phyloP scores from a whole-genome alignment of 768 basidiomycete species.

The Calocera viscosa region DNA sequence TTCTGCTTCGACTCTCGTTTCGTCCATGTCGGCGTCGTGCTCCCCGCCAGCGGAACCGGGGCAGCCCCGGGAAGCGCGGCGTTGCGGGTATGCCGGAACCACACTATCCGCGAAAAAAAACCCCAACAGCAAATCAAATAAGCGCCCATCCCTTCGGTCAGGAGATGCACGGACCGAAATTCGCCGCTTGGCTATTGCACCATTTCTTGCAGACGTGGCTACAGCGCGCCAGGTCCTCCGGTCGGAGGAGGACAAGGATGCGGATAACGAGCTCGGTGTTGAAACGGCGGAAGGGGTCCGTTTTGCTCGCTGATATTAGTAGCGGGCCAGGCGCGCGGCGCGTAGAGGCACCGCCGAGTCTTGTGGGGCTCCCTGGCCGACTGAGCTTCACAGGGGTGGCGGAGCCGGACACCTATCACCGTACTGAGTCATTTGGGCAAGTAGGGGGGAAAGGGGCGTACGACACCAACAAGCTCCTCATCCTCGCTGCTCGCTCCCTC shows the following conservation, averaged over 20 bases:
- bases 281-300: conserved; percentile 55
- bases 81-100: conserved; percentile 85
- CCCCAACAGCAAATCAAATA: background rate
- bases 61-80: conserved; percentile 75
- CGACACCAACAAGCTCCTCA: conserved; percentile 22
- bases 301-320: conserved; percentile 25
- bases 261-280: conserved; percentile 73
- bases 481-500: conserved; percentile 16
- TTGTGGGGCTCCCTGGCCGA: conserved; percentile 32
- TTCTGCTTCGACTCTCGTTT: conserved; percentile 87
- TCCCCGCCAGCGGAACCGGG: conserved; percentile 43
- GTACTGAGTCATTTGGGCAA: conserved; percentile 12
- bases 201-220: conserved; percentile 75
- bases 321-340: conserved; percentile 40
- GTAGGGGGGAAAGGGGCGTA: conserved; percentile 14
- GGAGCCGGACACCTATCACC: conserved; percentile 15
- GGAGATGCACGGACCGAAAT: conserved; percentile 53
- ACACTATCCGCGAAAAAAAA: conserved; percentile 42
- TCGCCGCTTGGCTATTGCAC: conserved; percentile 77
- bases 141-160: background rate
- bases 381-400: conserved; percentile 27
- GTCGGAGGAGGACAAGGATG: conserved; percentile 52
- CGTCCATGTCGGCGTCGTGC: conserved; percentile 56
- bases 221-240: conserved; percentile 60
- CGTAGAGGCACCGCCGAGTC: conserved; percentile 31